Conservation (phyloP, 495 filamentous ascomycete genomes). For the Penicillium coprophilum region DNA sequence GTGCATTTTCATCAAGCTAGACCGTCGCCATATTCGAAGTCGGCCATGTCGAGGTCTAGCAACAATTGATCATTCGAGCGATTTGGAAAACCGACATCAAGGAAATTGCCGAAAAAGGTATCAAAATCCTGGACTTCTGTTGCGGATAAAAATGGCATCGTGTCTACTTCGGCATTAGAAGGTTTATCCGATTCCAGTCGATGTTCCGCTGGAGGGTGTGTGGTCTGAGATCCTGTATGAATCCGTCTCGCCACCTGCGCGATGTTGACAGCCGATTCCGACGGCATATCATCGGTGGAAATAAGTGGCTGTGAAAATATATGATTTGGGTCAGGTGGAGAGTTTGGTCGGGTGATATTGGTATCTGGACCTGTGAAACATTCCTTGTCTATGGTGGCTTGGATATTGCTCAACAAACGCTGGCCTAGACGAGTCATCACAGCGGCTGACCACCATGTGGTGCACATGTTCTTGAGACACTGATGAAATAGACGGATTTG, state of each 20-base stretch:
- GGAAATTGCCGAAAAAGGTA: constrained; percentile 23
- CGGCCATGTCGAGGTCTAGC: constrained; percentile 5
- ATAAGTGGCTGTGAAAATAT: not conserved
- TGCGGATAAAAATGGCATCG: not conserved
- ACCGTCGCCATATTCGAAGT: not conserved
- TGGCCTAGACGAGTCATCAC: constrained; percentile 29
- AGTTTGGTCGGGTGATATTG: constrained; percentile 12
- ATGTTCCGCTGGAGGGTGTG: not conserved
- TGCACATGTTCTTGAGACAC: constrained; percentile 15
- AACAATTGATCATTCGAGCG: constrained; percentile 15
- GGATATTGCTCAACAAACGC: constrained; percentile 19
- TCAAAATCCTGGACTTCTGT: constrained; percentile 17
- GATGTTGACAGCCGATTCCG: not conserved
- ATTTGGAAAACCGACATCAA: constrained; percentile 26
- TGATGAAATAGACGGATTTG: constrained; percentile 21
- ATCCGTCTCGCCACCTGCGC: not conserved
- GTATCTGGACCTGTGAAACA: constrained; percentile 3
- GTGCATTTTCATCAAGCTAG: not conserved
- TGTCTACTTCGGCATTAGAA: constrained; percentile 13
- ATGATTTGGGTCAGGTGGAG: not conserved
- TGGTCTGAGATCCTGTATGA: not conserved
- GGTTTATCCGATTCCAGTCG: not conserved
- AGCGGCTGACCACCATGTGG: constrained; percentile 28
- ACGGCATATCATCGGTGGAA: not conserved
- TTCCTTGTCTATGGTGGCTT: constrained; percentile 6